phyloP scores from a whole-genome alignment of 2,329 filamentous ascomycete genomes.

The Amesomyces nigricolor region DNA sequence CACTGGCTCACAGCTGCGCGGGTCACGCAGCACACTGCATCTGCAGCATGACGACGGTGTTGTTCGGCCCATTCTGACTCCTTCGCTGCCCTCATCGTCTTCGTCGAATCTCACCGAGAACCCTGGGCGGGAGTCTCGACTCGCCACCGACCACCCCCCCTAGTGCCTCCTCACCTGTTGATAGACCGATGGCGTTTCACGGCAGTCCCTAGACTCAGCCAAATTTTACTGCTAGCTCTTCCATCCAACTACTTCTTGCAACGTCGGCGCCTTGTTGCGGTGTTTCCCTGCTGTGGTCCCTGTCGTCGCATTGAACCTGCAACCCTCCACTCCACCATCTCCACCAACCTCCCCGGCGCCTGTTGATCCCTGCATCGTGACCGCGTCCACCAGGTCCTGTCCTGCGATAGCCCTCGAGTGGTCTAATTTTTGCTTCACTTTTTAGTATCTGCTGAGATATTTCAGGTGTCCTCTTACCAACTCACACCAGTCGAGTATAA shows the following conservation, averaged over 20 bases:
- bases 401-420: slow-evolving; percentile 4
- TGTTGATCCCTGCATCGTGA: slow-evolving; percentile 5
- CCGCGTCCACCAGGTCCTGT: slow-evolving; percentile 1
- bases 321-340: slow-evolving; percentile 7
- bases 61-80: background rate
- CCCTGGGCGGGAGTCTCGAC: background rate
- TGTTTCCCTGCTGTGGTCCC: background rate
- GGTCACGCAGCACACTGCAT: background rate
- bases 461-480: background rate
- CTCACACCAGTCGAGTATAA: background rate
- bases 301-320: background rate
- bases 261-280: background rate
- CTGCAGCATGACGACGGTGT: slow-evolving; percentile 8
- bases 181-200: background rate
- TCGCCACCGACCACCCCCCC: no score
- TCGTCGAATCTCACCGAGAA: no score
- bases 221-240: background rate
- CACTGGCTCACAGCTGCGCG: background rate
- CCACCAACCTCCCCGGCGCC: slow-evolving; percentile 4
- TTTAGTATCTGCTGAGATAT: background rate
- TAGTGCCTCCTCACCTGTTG: background rate
- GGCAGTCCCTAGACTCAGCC: no score
- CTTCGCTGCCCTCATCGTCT: no score
- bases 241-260: background rate
- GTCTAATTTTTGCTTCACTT: background rate